Conservation (phyloP, 352 stramenopile genomes). For the Globisporangium sylvaticum region DNA sequence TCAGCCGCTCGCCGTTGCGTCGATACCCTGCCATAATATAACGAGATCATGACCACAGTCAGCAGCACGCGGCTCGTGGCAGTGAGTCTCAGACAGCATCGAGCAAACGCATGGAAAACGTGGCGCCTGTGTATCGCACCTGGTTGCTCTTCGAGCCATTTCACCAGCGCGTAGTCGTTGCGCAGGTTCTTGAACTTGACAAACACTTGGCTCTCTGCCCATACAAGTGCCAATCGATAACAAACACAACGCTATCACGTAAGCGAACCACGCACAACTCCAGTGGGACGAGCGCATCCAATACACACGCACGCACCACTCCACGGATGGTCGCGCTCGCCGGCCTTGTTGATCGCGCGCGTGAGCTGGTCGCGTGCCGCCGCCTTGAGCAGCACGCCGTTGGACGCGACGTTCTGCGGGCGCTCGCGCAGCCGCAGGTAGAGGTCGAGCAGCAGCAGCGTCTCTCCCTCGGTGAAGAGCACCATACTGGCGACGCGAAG, state of each 20-base stretch:
- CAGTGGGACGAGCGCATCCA: background rate
- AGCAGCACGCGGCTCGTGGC: no score
- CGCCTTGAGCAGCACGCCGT: constrained; percentile 44
- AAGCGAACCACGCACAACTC: background rate
- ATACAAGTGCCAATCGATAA: no score
- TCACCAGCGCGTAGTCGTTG: constrained; percentile 44
- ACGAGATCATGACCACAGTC: no score
- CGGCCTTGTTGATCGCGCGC: constrained; percentile 35
- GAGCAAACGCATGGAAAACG: background rate
- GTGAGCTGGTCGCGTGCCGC: constrained; percentile 42
- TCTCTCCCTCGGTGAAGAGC: constrained; percentile 52
- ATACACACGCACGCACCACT: constrained; percentile 21
- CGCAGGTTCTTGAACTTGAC: constrained; percentile 72
- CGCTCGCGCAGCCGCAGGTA: constrained; percentile 37
- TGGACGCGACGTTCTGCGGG: constrained; percentile 40
- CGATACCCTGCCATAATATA: constrained; percentile 24
- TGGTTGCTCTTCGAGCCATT: constrained; percentile 43
- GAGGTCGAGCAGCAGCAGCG: constrained; percentile 45
- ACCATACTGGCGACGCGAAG: constrained; percentile 27
- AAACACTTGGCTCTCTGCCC: constrained; percentile 40
- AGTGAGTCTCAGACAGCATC: no score
- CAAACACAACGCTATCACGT: background rate
- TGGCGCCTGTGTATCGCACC: constrained; percentile 5
- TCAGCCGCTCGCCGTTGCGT: constrained; percentile 26
- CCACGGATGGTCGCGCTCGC: constrained; percentile 28